Percentiles rank a stretch among this genome's conserved stretches.
Conservation (phyloP, 306 rosid species). For the Ceratonia siliqua region DNA sequence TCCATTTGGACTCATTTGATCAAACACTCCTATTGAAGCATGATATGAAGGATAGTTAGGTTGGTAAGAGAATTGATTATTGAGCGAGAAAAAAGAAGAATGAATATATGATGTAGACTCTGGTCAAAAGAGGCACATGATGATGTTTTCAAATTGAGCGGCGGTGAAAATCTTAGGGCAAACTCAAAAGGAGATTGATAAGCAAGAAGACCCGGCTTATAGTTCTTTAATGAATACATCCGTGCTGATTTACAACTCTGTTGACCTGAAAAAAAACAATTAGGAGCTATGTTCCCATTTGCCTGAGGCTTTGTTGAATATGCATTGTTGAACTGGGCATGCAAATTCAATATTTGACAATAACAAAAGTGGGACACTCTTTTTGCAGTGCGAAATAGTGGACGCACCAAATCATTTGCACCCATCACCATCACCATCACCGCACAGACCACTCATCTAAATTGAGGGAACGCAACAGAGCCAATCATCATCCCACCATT, state of each 20-base stretch:
- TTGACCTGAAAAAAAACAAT: no score
- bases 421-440: constrained; percentile 48
- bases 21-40: no score
- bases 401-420: constrained; percentile 53
- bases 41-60: background rate
- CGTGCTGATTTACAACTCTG: constrained; percentile 33
- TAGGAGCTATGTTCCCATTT: no score
- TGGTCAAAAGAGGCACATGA: constrained; percentile 17
- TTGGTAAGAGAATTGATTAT: constrained; percentile 1
- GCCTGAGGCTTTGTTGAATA: no score
- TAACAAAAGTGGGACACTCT: constrained; percentile 26
- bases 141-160: constrained; percentile 9
- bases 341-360: no score
- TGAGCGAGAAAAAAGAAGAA: background rate
- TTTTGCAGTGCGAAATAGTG: constrained; percentile 20
- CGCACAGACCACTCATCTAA: constrained; percentile 33
- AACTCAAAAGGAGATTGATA: constrained; percentile 15
- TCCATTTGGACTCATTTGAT: no score
- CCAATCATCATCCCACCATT: constrained; percentile 40
- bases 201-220: constrained; percentile 32
- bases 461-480: constrained; percentile 25
- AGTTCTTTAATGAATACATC: constrained; percentile 31
- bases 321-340: no score
- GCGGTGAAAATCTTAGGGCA: background rate
- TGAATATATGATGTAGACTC: background rate